phyloP scores from a whole-genome alignment of 2,329 filamentous ascomycete species.

The Penicillium concentricum region DNA sequence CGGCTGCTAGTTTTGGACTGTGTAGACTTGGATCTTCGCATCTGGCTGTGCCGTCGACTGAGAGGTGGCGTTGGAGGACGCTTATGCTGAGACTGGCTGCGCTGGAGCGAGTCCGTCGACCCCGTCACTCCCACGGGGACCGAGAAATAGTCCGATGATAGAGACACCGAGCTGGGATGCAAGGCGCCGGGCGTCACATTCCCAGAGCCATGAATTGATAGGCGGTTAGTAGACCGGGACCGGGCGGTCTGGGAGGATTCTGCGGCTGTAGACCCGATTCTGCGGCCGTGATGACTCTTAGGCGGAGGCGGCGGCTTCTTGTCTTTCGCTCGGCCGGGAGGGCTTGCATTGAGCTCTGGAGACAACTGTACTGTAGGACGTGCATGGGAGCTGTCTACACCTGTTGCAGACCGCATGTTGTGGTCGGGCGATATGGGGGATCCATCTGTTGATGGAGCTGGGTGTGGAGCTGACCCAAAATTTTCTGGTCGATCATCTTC shows the following conservation, averaged over 20 bases:
- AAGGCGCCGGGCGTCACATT: slow-evolving; percentile 18
- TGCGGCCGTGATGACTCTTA: slow-evolving; percentile 74
- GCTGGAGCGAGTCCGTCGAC: slow-evolving; percentile 26
- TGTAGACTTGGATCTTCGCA: slow-evolving; percentile 38
- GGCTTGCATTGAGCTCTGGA: slow-evolving; percentile 54
- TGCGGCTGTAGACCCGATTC: slow-evolving; percentile 54
- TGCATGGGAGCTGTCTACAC: not conserved
- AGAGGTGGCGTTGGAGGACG: slow-evolving; percentile 51
- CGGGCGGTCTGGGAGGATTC: slow-evolving; percentile 24
- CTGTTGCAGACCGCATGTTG: slow-evolving; percentile 1
- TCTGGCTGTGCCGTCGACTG: slow-evolving; percentile 49
- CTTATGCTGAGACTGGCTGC: slow-evolving; percentile 38
- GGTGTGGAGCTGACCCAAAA: slow-evolving; percentile 24
- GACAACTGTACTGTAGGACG: slow-evolving; percentile 60
- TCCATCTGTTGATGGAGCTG: slow-evolving; percentile 26
- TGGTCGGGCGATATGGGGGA: slow-evolving; percentile 11
- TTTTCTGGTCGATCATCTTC: slow-evolving; percentile 12
- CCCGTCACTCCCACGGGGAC: slow-evolving; percentile 8
- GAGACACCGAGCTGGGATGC: slow-evolving; percentile 47
- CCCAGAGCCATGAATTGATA: slow-evolving; percentile 27
- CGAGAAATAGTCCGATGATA: slow-evolving; percentile 43
- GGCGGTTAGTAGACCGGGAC: slow-evolving; percentile 26
- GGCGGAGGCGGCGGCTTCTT: slow-evolving; percentile 68
- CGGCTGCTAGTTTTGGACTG: slow-evolving; percentile 35
- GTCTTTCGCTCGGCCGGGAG: slow-evolving; percentile 47